phyloP scores from a whole-genome alignment of 768 basidiomycete genomes.

The Lactifluus subvellereus region DNA sequence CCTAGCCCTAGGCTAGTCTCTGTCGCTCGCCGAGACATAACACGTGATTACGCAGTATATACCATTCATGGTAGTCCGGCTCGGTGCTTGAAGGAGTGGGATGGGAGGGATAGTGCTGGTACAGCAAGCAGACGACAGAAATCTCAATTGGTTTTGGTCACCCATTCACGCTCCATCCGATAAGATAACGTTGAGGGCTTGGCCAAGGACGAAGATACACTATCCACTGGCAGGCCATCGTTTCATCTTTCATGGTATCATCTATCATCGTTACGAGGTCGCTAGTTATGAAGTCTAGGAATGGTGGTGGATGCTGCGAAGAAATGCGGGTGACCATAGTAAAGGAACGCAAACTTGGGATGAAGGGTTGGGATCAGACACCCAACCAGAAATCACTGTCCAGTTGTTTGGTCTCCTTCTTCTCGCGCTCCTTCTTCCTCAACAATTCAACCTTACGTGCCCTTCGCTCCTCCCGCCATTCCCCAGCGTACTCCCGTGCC shows the following conservation, averaged over 20 bases:
- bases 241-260: background rate
- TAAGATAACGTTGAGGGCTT: background rate
- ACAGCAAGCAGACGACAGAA: no score
- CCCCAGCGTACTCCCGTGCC: conserved; percentile 12
- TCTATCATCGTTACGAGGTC: background rate
- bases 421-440: conserved; percentile 12
- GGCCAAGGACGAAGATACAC: background rate
- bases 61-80: no score
- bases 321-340: background rate
- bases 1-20: no score
- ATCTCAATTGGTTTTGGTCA: no score
- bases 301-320: background rate
- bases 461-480: conserved; percentile 20
- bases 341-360: background rate
- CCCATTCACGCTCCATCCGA: background rate
- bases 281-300: background rate
- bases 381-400: conserved; percentile 17
- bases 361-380: background rate
- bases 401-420: conserved; percentile 5
- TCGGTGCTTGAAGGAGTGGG: no score
- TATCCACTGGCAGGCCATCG: background rate
- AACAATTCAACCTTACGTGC: conserved; percentile 3
- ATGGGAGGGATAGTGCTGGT: no score
- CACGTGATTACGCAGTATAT: no score
- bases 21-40: no score